These are phyloP conservation scores for Apiotrichum brassicae DNA, from an alignment of 1,284 basidiomycete species.

Conservation along the genomic window DNA sequence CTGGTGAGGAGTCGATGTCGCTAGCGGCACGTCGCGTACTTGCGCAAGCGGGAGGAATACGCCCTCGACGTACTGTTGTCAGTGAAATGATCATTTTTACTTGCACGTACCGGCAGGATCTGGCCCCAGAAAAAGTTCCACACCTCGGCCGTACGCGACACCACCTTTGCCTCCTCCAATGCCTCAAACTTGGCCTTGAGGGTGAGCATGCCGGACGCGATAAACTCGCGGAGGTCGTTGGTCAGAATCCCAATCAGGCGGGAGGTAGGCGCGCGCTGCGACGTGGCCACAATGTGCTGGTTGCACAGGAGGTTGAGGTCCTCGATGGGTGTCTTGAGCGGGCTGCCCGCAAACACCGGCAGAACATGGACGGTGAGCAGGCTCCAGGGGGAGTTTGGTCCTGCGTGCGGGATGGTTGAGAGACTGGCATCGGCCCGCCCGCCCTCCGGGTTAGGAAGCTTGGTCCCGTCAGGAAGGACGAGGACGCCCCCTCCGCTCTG, in stretches of 20 bases:
- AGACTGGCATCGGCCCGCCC: slow-evolving; percentile 14
- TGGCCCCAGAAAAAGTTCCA: slow-evolving; percentile 95
- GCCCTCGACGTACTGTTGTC: slow-evolving; percentile 45
- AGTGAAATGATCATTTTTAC: not conserved
- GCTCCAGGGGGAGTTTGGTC: slow-evolving; percentile 59
- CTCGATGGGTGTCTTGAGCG: slow-evolving; percentile 81
- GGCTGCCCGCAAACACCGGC: slow-evolving; percentile 86
- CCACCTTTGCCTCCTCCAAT: slow-evolving; percentile 59
- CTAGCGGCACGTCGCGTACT: slow-evolving; percentile 29
- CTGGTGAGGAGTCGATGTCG: slow-evolving; percentile 4
- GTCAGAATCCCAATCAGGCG: slow-evolving; percentile 56
- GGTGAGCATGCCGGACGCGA: slow-evolving; percentile 83
- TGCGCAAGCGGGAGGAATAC: slow-evolving; percentile 50
- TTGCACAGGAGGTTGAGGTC: slow-evolving; percentile 62
- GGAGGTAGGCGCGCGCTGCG: slow-evolving; percentile 36
- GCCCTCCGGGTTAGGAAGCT: slow-evolving; percentile 12
- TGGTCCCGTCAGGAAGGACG: slow-evolving; percentile 38
- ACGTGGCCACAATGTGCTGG: slow-evolving; percentile 37
- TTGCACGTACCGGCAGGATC: slow-evolving; percentile 58
- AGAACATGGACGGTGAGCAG: slow-evolving; percentile 76
- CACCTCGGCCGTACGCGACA: slow-evolving; percentile 71
- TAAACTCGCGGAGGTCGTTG: slow-evolving; percentile 72
- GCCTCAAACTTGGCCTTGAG: slow-evolving; percentile 71
- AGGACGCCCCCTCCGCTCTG: slow-evolving; percentile 21
- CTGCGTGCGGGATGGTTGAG: slow-evolving; percentile 31